phyloP scores from a whole-genome alignment of 768 basidiomycete genomes.

The Suillus tomentosus region DNA sequence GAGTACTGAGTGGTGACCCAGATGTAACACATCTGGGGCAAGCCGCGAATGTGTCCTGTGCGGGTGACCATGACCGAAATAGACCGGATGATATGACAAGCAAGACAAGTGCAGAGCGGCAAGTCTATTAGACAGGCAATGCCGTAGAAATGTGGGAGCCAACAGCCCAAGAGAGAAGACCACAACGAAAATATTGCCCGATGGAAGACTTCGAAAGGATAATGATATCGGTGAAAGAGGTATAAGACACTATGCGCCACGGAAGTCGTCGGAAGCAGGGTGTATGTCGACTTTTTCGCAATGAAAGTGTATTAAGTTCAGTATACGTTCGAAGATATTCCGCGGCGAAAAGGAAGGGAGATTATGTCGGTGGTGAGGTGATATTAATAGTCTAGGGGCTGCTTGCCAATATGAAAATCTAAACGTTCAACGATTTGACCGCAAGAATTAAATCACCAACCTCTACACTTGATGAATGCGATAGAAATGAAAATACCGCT shows the following conservation, averaged over 20 bases:
- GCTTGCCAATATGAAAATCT: slow-evolving; percentile 40
- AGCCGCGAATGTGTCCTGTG: slow-evolving; percentile 37
- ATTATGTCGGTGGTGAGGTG: slow-evolving; percentile 33
- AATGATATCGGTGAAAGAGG: slow-evolving; percentile 41
- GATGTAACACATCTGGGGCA: slow-evolving; percentile 26
- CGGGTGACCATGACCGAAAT: slow-evolving; percentile 40
- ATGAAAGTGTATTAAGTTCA: slow-evolving; percentile 19
- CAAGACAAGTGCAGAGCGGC: slow-evolving; percentile 27
- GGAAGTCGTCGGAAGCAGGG: slow-evolving; percentile 17
- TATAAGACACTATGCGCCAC: slow-evolving; percentile 29
- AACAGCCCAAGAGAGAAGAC: slow-evolving; percentile 35
- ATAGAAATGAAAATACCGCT: slow-evolving; percentile 39
- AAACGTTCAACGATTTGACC: slow-evolving; percentile 21
- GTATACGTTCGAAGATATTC: slow-evolving; percentile 30
- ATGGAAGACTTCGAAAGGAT: slow-evolving; percentile 41
- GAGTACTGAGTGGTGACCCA: slow-evolving; percentile 34
- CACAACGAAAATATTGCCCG: slow-evolving; percentile 31
- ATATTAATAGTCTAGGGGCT: slow-evolving; percentile 42
- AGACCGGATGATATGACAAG: slow-evolving; percentile 28
- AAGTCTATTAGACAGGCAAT: slow-evolving; percentile 31
- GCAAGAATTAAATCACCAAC: slow-evolving; percentile 30
- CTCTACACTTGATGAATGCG: slow-evolving; percentile 39
- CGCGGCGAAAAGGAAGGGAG: slow-evolving; percentile 25
- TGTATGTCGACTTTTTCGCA: slow-evolving; percentile 13
- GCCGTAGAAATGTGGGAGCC: slow-evolving; percentile 28